Conservation (phyloP, 345 rosid genomes). For the Ceriops zippeliana region DNA sequence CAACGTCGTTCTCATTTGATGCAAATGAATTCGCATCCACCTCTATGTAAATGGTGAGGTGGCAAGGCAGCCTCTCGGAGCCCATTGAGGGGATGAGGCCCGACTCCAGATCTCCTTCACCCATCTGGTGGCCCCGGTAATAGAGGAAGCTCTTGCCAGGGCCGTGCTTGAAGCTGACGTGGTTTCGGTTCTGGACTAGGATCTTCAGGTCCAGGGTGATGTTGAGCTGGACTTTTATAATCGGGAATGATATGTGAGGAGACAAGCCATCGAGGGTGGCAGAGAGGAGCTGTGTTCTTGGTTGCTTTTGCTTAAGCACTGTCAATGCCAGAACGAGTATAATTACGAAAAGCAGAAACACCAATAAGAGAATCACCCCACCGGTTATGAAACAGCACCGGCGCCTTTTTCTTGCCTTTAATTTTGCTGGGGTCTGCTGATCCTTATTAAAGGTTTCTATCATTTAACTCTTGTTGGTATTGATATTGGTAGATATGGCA, state of each 20-base stretch:
- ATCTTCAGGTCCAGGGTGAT: slow-evolving; percentile 42
- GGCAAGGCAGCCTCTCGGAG: slow-evolving; percentile 22
- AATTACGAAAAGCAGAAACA: slow-evolving; percentile 28
- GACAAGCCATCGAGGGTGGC: slow-evolving; percentile 42
- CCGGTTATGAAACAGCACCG: slow-evolving; percentile 16
- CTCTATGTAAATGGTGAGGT: slow-evolving; percentile 45
- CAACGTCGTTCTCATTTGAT: background rate
- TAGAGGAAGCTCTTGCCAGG: slow-evolving; percentile 34
- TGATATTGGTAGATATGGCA: no score
- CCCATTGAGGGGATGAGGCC: slow-evolving; percentile 44
- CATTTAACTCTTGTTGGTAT: background rate
- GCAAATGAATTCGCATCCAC: slow-evolving; percentile 19
- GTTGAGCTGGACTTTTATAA: slow-evolving; percentile 35
- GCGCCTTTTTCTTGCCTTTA: slow-evolving; percentile 9
- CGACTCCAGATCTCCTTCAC: slow-evolving; percentile 39
- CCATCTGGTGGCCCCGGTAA: slow-evolving; percentile 32
- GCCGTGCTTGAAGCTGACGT: slow-evolving; percentile 45
- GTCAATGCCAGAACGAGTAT: slow-evolving; percentile 40
- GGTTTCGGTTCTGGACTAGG: slow-evolving; percentile 38
- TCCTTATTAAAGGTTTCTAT: background rate
- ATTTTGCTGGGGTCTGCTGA: no score
- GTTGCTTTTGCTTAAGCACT: slow-evolving; percentile 40
- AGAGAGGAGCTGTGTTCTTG: slow-evolving; percentile 29
- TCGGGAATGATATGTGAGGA: slow-evolving; percentile 36
- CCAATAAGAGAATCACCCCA: slow-evolving; percentile 15